phyloP scores from a whole-genome alignment of 108 stramenopile genomes.

The Nannochloropsis gaditana region DNA sequence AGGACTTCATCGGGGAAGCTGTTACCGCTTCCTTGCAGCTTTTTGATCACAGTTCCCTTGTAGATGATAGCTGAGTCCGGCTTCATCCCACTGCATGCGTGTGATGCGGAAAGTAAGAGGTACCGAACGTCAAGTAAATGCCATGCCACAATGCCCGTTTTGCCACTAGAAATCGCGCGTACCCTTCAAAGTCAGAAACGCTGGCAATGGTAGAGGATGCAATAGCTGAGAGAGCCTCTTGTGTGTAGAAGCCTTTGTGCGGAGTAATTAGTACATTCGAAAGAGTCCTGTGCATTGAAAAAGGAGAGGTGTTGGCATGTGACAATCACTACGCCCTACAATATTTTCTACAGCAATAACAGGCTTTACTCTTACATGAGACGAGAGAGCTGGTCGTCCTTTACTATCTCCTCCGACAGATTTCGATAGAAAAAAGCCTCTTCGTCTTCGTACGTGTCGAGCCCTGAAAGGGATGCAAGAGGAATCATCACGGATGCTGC shows the following conservation, averaged over 20 bases:
- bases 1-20: constrained; percentile 37
- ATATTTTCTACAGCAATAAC: no score
- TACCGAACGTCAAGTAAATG: no score
- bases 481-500: no score
- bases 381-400: constrained; percentile 4
- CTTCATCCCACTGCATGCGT: background rate
- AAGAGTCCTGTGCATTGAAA: background rate
- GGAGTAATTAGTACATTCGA: background rate
- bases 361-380: background rate
- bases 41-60: background rate
- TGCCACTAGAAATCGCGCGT: background rate
- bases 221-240: background rate
- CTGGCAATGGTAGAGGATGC: background rate
- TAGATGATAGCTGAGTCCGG: background rate
- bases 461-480: no score
- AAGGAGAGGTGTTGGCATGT: no score
- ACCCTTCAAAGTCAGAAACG: background rate
- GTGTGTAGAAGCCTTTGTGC: constrained; percentile 1
- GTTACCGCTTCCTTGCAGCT: background rate
- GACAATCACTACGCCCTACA: no score
- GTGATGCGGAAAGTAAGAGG: no score
- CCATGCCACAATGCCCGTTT: no score
- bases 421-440: constrained; percentile 67
- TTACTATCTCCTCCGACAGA: constrained; percentile 40
- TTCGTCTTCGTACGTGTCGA: constrained; percentile 72